These are phyloP conservation scores for Trifolium pratense DNA, from an alignment of 306 rosid species.

Conservation along the genomic window DNA sequence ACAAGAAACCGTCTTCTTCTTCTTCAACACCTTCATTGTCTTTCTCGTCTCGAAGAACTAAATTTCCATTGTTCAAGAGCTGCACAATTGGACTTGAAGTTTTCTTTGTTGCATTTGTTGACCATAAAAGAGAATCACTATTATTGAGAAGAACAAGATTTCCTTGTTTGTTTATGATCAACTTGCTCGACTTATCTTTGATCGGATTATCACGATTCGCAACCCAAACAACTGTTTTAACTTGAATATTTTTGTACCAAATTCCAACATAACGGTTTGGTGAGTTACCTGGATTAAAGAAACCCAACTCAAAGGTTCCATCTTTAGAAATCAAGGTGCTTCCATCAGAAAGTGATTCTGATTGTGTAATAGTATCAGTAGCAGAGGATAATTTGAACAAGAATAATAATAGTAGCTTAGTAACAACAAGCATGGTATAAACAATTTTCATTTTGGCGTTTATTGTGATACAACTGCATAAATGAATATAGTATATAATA, in stretches of 20 bases:
- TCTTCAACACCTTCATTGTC: background rate
- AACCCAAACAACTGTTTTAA: background rate
- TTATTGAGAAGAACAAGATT: background rate
- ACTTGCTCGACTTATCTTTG: background rate
- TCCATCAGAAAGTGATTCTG: background rate
- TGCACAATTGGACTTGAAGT: conserved; percentile 15
- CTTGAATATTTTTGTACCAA: background rate
- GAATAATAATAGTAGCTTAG: background rate
- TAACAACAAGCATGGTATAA: background rate
- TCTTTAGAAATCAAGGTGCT: background rate
- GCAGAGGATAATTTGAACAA: background rate
- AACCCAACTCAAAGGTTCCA: background rate
- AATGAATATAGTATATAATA: background rate
- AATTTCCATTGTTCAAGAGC: conserved; percentile 45
- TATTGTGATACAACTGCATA: background rate
- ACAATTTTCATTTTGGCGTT: background rate
- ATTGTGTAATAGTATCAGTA: background rate
- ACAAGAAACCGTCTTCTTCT: background rate
- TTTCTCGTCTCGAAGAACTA: conserved; percentile 8
- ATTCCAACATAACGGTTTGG: background rate
- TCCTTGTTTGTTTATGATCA: background rate
- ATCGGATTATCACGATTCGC: background rate
- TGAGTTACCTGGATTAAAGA: background rate
- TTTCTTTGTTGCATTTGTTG: background rate
- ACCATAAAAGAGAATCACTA: background rate